These are phyloP conservation scores for Plantago ovata DNA, from an alignment of 257 asterid species.

Conservation along the genomic window DNA sequence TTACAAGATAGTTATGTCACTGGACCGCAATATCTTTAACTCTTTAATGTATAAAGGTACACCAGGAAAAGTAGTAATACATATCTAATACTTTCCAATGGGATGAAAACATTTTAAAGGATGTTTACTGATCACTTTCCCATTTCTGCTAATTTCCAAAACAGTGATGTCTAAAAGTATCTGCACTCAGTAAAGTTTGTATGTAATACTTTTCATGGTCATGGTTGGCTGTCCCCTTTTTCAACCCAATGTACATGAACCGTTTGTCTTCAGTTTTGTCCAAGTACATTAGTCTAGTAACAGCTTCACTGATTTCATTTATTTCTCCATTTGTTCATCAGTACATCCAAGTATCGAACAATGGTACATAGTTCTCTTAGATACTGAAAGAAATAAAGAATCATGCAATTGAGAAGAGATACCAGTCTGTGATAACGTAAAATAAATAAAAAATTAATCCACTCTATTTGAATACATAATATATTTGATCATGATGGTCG, in stretches of 20 bases:
- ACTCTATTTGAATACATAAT: too few species aligned
- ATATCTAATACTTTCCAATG: background rate
- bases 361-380: background rate
- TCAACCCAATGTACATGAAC: constrained; percentile 1
- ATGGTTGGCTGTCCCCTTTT: constrained; percentile 11
- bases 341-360: background rate
- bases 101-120: constrained; percentile 1
- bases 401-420: background rate
- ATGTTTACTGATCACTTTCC: background rate
- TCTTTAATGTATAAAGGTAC: constrained; percentile 14
- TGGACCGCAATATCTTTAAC: constrained; percentile 15
- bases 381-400: background rate
- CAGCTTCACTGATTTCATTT: background rate
- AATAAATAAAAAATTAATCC: too few species aligned
- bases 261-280: constrained; percentile 8
- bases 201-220: too few species aligned
- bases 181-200: constrained; percentile 5
- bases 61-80: constrained; percentile 5
- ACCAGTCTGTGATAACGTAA: background rate
- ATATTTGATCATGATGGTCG: too few species aligned
- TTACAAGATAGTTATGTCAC: constrained; percentile 22
- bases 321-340: background rate
- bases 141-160: constrained; percentile 4
- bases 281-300: background rate
- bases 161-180: constrained; percentile 5